Evolutionary conservation across 805 yeast genomes (phyloP), one percentile per base, ranked within the genome.

Genomic region (Wickerhamomyces strasburgensis): DNA sequence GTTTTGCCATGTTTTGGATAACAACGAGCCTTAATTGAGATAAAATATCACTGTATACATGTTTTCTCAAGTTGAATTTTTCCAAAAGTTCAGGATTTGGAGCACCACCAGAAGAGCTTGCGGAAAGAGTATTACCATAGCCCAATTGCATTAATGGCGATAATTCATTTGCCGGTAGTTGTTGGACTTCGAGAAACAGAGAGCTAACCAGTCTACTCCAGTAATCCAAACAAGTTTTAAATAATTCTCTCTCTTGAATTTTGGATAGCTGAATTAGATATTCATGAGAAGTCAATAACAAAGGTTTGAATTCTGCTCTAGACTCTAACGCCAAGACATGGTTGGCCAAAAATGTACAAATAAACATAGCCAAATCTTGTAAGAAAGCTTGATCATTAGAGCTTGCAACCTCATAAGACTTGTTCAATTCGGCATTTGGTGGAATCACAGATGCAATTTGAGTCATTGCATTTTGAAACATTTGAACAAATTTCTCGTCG

Each of bases 1-100:
- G 99, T 60, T 95, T 80, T 2, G 86, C 98, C 98, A 93, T 93
- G 54, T 84, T 84, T 63, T 89, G 98, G 54, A 93, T 93, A 57
- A 93, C 82, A n/a, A 94, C 95, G 43, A 83, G 68, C 63, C 99
- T 78, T 53, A 93, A 71, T 55, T 80, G 80, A 4, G 96, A 80
- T 49, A 93, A 72, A 29, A 93, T 69, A 18, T 75, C 74, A n/a
- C 78, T 68, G 57, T 93, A 93, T 36, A 75, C 75, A 62, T 90
- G 95, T 58, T 83, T 87, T 60, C 97, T 81, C 40, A 90, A 72
- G 7, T 95, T 89, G 60, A 73, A 80, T 51, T 78, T 78, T n/a
- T 80, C 80, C 48, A 89, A 70, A 13, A 80, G 52, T 33, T 78
- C 80, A 1, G 96, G 96, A 54, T 86, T 82, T 33, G 89, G 81